Evolutionary conservation across 2,329 filamentous ascomycete genomes (phyloP), one percentile per base, ranked within the genome.

Genomic region (Neurospora sp.): DNA sequence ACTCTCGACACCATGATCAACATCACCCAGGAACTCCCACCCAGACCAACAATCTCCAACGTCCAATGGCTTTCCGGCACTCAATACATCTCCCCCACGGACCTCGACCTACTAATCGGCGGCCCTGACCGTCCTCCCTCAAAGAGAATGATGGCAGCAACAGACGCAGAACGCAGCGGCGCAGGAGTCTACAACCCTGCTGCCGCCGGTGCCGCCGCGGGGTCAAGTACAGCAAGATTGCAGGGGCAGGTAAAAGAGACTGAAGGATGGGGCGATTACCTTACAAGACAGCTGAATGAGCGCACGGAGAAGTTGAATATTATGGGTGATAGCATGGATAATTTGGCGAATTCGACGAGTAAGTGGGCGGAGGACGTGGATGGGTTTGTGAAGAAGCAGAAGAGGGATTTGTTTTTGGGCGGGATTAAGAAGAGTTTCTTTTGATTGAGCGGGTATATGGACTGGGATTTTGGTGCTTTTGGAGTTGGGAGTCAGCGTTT

Each of bases 51-150:
- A 0, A 99, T 99, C 71, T 96, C 92, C 23, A 97, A 96, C 76
- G 81, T 99, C 43, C 93, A 98, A 80, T 99, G 96, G 96, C 93
- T 99, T 68, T 91, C 93, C 0, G 96, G 96, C 4, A 98, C 95
- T 1, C 95, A 97, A 79, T 91, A 96, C 75, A 87, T 99, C 66
- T 93, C 92, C 1, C 91, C 92, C 0, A 85, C 89, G 1, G 96
- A 99, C 76, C 88, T 99, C 76, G 96, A 98, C 77, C 81, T 97
- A 2, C 83, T 99, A 1, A 96, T 99, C 71, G 93, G 95, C 67
- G 95, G 95, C 0, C 90, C 93, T 1, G 91, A 96, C 76, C 88
- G 96, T 2, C 96, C 95, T 3, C 90, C 93, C 1, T 96, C 92
- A 71, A 96, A 96, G 80, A 88, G 91, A 41, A 96, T 96, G 92